phyloP scores from a whole-genome alignment of 768 basidiomycete species.

The Crassisporium funariophilum region DNA sequence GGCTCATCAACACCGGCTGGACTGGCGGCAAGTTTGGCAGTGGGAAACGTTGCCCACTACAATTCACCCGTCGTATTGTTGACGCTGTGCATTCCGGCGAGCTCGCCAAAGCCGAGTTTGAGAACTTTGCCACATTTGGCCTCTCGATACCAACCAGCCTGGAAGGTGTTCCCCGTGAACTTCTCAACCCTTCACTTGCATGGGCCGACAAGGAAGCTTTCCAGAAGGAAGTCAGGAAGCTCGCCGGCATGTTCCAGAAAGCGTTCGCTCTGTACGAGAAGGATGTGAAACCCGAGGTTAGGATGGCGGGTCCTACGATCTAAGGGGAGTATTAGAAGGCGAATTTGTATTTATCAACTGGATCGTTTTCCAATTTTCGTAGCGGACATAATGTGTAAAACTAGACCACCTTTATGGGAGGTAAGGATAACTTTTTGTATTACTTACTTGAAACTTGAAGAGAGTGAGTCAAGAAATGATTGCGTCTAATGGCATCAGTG shows the following conservation, averaged over 20 bases:
- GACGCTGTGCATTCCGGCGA: constrained; percentile 95
- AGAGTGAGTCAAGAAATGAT: too few species aligned
- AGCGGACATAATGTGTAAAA: too few species aligned
- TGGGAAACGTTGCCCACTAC: constrained; percentile 95
- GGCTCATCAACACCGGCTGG: constrained; percentile 99
- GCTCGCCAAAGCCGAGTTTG: constrained; percentile 84
- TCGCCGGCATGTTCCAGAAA: constrained; percentile 92
- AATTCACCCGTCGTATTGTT: constrained; percentile 93
- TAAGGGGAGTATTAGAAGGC: constrained; percentile 16
- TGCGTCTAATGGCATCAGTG: too few species aligned
- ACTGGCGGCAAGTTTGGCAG: constrained; percentile 90
- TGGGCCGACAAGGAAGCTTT: constrained; percentile 93
- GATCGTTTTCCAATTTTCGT: too few species aligned
- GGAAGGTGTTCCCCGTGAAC: constrained; percentile 86
- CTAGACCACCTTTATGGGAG: too few species aligned
- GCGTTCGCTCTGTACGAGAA: constrained; percentile 92
- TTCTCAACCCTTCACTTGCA: constrained; percentile 85
- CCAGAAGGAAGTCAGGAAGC: constrained; percentile 82
- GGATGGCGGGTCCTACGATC: constrained; percentile 74
- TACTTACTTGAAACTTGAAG: too few species aligned
- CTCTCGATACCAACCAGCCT: constrained; percentile 82
- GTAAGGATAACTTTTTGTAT: too few species aligned
- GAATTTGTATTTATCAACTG: too few species aligned
- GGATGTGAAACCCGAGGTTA: constrained; percentile 80
- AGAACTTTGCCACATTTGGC: constrained; percentile 82